A percentile compares a stretch with the other conserved stretches of the same genome.
Evolutionary conservation across 176 grass and related monocot genomes (phyloP).

Genomic region (Hyparrhenia diplandra): DNA sequence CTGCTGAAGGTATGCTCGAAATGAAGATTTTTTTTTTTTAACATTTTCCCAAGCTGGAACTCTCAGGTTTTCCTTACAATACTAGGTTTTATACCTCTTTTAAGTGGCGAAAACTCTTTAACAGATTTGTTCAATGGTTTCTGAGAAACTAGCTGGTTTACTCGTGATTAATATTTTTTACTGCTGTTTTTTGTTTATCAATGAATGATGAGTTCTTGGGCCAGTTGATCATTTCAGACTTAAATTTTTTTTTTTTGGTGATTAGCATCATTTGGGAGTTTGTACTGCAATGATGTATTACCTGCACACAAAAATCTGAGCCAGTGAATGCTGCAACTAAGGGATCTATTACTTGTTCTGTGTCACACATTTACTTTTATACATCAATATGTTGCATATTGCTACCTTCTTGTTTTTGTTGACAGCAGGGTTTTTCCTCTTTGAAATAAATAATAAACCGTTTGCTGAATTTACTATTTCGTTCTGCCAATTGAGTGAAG

Average conservation of each 20-base stretch:
- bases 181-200: not conserved
- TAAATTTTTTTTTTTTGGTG: no score
- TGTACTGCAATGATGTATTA: not conserved
- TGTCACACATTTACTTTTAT: not conserved
- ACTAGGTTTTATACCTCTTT: not conserved
- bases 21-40: not conserved
- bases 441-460: not conserved
- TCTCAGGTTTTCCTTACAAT: not conserved
- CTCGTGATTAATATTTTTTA: not conserved
- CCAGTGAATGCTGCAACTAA: not conserved
- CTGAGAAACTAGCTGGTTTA: not conserved
- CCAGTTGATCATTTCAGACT: not conserved
- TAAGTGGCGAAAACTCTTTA: not conserved
- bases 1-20: constrained; percentile 72
- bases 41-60: not conserved
- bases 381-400: not conserved
- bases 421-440: no score
- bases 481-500: not conserved
- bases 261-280: not conserved
- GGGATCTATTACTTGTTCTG: not conserved
- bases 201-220: not conserved
- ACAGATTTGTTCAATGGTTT: not conserved
- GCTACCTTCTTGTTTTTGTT: not conserved
- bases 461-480: not conserved
- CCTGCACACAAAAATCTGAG: not conserved